These are phyloP conservation scores for Fusarium sp. DNA, from an alignment of 2,329 filamentous ascomycete genomes.

Conservation along the genomic window DNA sequence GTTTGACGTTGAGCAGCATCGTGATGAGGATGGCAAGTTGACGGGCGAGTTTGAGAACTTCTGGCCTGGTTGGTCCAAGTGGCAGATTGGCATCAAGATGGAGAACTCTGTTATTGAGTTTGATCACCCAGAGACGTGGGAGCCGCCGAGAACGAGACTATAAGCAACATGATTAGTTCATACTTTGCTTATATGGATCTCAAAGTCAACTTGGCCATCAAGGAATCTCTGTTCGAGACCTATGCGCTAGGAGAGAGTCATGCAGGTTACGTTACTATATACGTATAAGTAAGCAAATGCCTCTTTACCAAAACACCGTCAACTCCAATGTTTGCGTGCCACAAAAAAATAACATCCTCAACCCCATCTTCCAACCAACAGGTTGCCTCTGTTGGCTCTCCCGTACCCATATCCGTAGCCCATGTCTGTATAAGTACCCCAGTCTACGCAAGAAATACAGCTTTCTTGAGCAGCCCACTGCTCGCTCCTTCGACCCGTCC, in stretches of 20 bases:
- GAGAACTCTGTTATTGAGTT: conserved; percentile 47
- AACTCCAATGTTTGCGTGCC: conserved; percentile 35
- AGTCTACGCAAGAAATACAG: conserved; percentile 39
- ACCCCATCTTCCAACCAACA: conserved; percentile 22
- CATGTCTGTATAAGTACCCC: conserved; percentile 24
- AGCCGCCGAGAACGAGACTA: conserved; percentile 38
- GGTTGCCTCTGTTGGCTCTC: conserved; percentile 32
- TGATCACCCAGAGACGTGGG: conserved; percentile 43
- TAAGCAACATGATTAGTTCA: conserved; percentile 1
- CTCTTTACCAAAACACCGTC: conserved; percentile 36
- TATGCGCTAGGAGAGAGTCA: conserved; percentile 11
- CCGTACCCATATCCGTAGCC: not conserved
- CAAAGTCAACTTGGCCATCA: conserved; percentile 3
- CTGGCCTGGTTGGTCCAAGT: conserved; percentile 57
- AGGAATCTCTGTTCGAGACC: conserved; percentile 27
- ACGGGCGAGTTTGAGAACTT: conserved; percentile 51
- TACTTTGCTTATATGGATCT: not conserved
- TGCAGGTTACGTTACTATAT: conserved; percentile 26
- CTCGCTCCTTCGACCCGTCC: conserved; percentile 27
- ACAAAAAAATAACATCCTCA: not conserved
- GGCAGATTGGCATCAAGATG: conserved; percentile 55
- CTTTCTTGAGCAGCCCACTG: conserved; percentile 34
- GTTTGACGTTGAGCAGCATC: conserved; percentile 57
- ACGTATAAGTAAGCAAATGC: conserved; percentile 18
- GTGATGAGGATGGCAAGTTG: conserved; percentile 32